A percentile compares a stretch with the other conserved stretches of the same genome.
Evolutionary conservation across 805 yeast species (phyloP).

Genomic region (Ogataea degrootiae): DNA sequence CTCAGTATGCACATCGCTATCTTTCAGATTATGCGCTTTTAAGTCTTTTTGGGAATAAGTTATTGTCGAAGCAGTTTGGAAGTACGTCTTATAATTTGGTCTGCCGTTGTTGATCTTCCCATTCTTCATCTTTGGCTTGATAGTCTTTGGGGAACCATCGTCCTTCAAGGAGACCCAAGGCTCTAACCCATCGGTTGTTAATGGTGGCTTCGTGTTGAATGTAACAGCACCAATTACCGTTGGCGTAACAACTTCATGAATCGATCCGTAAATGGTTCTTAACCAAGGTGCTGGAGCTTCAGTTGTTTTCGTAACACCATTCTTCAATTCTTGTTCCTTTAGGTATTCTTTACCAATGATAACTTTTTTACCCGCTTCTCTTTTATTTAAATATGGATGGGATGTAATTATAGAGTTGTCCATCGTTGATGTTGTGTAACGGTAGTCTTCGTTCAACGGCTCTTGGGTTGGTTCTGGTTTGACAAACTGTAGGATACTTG

Average conservation of each 20-base stretch:
- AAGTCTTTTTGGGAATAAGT: conserved; percentile 55
- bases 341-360: conserved; percentile 24
- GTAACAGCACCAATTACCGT: conserved; percentile 62
- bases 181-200: conserved; percentile 57
- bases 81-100: conserved; percentile 75
- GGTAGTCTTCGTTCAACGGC: not conserved
- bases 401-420: not conserved
- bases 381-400: not conserved
- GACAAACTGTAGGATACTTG: not conserved
- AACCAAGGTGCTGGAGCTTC: conserved; percentile 61
- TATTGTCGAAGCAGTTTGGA: conserved; percentile 62
- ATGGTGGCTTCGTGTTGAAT: conserved; percentile 64
- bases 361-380: conserved; percentile 18
- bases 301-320: conserved; percentile 4
- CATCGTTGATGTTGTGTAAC: not conserved
- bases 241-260: conserved; percentile 58
- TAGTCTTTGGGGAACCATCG: conserved; percentile 76
- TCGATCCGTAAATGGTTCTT: conserved; percentile 58
- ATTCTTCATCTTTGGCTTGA: conserved; percentile 68
- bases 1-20: conserved; percentile 54
- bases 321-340: conserved; percentile 13
- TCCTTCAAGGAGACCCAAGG: conserved; percentile 80
- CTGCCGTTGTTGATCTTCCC: conserved; percentile 61
- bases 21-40: conserved; percentile 69
- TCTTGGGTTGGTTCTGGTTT: not conserved